Evolutionary conservation across 2,329 filamentous ascomycete genomes (phyloP).

Genomic region (Alternaria arborescens): DNA sequence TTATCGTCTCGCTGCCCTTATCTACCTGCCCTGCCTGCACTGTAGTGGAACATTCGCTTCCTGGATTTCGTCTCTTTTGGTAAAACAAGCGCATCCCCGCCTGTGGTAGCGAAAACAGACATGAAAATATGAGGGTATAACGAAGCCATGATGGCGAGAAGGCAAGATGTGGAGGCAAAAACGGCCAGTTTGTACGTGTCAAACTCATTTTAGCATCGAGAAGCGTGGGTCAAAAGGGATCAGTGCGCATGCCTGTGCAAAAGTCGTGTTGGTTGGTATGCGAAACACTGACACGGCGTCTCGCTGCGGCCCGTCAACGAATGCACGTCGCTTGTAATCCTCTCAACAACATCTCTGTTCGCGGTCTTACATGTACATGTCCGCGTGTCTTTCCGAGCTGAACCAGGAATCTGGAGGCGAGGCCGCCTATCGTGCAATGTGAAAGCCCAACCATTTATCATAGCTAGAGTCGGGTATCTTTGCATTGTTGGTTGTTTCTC

Average conservation of each 20-base stretch:
- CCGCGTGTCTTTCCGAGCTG: constrained; percentile 21
- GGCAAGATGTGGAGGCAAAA: background rate
- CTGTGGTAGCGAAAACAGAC: constrained; percentile 30
- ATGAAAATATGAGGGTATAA: background rate
- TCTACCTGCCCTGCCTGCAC: constrained; percentile 23
- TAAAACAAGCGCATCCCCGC: constrained; percentile 12
- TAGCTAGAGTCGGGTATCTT: constrained; percentile 15
- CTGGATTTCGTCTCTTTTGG: constrained; percentile 13
- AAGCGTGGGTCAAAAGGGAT: background rate
- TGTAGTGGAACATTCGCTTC: constrained; percentile 21
- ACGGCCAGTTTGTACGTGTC: background rate
- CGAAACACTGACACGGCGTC: constrained; percentile 16
- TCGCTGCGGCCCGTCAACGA: constrained; percentile 11
- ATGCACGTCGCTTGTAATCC: constrained; percentile 9
- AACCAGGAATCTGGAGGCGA: constrained; percentile 25
- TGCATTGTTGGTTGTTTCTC: constrained; percentile 6
- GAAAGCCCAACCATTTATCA: background rate
- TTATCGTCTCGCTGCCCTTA: constrained; percentile 28
- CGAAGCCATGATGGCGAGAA: background rate
- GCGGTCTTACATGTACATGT: constrained; percentile 13
- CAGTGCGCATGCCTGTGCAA: background rate
- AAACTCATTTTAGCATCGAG: background rate
- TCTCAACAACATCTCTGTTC: constrained; percentile 11
- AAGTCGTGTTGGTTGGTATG: background rate
- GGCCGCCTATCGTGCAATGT: constrained; percentile 5